phyloP scores from a whole-genome alignment of 805 yeast species.

The Lachancea sp. region DNA sequence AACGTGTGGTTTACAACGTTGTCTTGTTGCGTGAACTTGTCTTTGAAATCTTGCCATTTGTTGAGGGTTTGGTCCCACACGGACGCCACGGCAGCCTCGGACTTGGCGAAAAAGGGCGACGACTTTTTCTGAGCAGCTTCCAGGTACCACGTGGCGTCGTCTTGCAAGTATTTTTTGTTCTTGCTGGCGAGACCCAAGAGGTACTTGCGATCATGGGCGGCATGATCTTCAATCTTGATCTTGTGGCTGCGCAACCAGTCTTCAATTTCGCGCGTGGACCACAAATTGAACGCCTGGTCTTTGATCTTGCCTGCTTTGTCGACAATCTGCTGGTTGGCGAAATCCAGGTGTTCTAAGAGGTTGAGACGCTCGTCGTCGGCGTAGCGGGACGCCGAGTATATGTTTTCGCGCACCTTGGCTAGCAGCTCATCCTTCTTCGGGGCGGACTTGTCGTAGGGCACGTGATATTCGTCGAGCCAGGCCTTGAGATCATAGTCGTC shows the following conservation, averaged over 20 bases:
- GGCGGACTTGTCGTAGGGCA: constrained; percentile 32
- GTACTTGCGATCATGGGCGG: constrained; percentile 32
- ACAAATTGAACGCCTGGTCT: constrained; percentile 42
- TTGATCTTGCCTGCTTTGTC: constrained; percentile 38
- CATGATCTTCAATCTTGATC: constrained; percentile 33
- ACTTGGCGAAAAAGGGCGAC: constrained; percentile 34
- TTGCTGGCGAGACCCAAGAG: constrained; percentile 34
- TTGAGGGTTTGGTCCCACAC: constrained; percentile 22
- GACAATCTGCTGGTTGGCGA: constrained; percentile 33
- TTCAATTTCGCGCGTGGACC: constrained; percentile 49
- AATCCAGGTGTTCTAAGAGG: constrained; percentile 37
- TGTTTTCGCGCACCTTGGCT: constrained; percentile 38
- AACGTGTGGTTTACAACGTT: constrained; percentile 41
- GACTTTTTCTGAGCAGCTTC: constrained; percentile 27
- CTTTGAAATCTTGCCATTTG: constrained; percentile 17
- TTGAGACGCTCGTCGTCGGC: constrained; percentile 36
- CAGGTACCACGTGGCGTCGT: constrained; percentile 38
- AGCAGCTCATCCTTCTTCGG: constrained; percentile 44
- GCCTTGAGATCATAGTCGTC: constrained; percentile 40
- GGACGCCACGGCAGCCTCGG: constrained; percentile 25
- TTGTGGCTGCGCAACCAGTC: constrained; percentile 49
- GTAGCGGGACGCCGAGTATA: constrained; percentile 39
- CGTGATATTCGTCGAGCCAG: constrained; percentile 44
- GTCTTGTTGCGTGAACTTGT: constrained; percentile 20
- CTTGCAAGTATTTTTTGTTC: constrained; percentile 32